Percentiles rank a stretch among this genome's conserved stretches.
These are phyloP conservation scores for Gnomoniopsis sp. DNA, from an alignment of 2,329 filamentous ascomycete species.

Conservation along the genomic window DNA sequence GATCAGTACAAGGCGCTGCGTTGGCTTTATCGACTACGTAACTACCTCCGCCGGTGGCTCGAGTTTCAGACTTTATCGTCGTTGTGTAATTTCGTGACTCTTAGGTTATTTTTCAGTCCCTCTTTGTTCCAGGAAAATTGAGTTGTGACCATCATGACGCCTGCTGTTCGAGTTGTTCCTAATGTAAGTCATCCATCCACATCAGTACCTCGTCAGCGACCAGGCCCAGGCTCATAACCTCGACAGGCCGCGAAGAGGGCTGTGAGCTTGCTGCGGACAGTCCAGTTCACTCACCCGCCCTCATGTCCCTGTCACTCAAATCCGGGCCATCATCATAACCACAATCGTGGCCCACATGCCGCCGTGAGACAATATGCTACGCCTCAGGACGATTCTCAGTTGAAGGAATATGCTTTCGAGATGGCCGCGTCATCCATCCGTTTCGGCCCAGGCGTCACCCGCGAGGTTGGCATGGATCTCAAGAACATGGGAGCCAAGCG, in stretches of 20 bases:
- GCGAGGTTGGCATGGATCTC: constrained; percentile 97
- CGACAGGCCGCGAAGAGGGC: constrained; percentile 59
- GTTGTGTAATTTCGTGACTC: background rate
- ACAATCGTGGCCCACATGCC: constrained; percentile 36
- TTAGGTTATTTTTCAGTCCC: background rate
- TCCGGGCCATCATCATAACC: constrained; percentile 68
- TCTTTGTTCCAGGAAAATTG: background rate
- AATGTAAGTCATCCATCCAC: constrained; percentile 27
- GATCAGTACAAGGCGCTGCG: background rate
- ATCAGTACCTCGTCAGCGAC: no score
- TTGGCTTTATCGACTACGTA: background rate
- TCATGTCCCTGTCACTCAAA: constrained; percentile 92
- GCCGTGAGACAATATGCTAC: constrained; percentile 61
- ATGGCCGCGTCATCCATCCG: constrained; percentile 95
- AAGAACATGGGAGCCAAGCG: constrained; percentile 83
- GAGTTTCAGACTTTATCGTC: background rate
- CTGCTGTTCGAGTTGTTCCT: constrained; percentile 31
- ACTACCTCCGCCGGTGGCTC: no score
- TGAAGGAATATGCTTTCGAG: constrained; percentile 98
- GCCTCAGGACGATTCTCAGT: constrained; percentile 64
- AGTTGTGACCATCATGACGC: constrained; percentile 24
- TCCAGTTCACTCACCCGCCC: constrained; percentile 86
- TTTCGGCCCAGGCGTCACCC: constrained; percentile 88
- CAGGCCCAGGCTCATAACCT: background rate
- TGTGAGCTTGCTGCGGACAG: constrained; percentile 74